Base-by-base conservation (phyloP, 2,329 filamentous ascomycete genomes). In the Tolypocladium pustulatum region DNA sequence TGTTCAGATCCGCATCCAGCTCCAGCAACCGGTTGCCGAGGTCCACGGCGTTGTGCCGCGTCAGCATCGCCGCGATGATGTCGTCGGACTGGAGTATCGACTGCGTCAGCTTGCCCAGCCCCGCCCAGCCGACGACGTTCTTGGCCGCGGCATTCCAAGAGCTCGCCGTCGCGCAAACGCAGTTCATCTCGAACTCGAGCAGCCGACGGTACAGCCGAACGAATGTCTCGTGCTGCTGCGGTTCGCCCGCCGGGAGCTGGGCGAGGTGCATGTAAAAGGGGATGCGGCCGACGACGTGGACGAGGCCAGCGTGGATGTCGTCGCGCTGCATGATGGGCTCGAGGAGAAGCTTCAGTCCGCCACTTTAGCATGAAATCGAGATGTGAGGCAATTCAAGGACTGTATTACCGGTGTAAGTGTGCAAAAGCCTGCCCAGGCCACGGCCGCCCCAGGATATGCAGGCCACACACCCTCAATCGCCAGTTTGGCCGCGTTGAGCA, bases 171-270 rank as follows among this genome's bases (percentile, higher is more conserved):
- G 72, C 72, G 59, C 72, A 74, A 12, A 74, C 69, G 62, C 69
- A 71, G 57, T 73, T 74, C 72, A 74, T 74, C 63, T 74, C 71
- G 57, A 72, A 70, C 58, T 74, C 72, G 32, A 74, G 66, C 5
- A 73, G 65, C 17, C 62, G 65, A 25, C 69, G 66, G 61, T 71
- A 72, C 7, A 73, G 61, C 5, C 61, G 61, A 1, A 68, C 27
- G 12, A 74, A 58, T 34, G 30, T 46, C 58, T 64, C 67, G 67
- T 65, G 20, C 64, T 65, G 57, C 58, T 58, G 36, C 62, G 54
- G 30, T 65, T 51, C 46, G 46, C 15, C 15, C 15, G 15, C 59
- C 1, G 72, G 62, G 7, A 70, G 59, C 40, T 65, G 64, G 3
- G 68, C 61, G 20, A 73, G 63, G 34, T 67, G 59, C 67, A 71